A percentile compares a stretch with the other conserved stretches of the same genome.
Conservation (phyloP, 2,329 filamentous ascomycete species). For the Aureobasidium leucospermi region DNA sequence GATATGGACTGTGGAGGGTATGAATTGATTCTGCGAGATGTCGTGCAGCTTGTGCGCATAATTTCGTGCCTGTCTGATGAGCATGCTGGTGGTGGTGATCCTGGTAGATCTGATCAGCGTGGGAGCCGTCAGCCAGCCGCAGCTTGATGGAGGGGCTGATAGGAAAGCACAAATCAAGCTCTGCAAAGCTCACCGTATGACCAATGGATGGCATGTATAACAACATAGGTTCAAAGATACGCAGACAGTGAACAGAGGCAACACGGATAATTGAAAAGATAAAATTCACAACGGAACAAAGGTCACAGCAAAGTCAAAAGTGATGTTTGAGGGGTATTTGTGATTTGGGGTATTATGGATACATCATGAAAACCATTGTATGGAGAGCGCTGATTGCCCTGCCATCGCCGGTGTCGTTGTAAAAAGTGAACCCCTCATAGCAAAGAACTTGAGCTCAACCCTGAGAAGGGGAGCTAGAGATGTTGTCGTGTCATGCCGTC, state of each 20-base stretch:
- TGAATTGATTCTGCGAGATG: not conserved
- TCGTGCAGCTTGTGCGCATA: not conserved
- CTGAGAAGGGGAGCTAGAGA: conserved; percentile 6
- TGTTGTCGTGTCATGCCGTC: conserved; percentile 10
- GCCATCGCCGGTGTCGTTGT: not conserved
- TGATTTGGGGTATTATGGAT: conserved; percentile 7
- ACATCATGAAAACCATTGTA: conserved; percentile 9
- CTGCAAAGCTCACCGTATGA: not conserved
- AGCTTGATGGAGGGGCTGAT: not conserved
- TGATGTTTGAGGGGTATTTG: not conserved
- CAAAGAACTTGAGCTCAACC: not conserved
- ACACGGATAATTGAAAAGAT: too few species aligned
- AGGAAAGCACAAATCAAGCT: not conserved
- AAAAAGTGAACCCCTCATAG: conserved; percentile 1
- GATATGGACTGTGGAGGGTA: too few species aligned
- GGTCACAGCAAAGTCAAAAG: not conserved
- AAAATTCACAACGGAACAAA: not conserved
- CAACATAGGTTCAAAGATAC: not conserved
- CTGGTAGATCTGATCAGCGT: not conserved
- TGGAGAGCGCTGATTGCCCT: conserved; percentile 3
- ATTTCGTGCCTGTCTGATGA: not conserved
- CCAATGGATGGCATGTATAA: not conserved
- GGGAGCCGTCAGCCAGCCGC: not conserved
- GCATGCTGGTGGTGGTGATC: not conserved
- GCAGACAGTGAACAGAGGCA: not conserved